Evolutionary conservation across 495 filamentous ascomycete species (phyloP), one percentile per base, ranked within the genome.

Genomic region (Lasiosphaeria miniovina): DNA sequence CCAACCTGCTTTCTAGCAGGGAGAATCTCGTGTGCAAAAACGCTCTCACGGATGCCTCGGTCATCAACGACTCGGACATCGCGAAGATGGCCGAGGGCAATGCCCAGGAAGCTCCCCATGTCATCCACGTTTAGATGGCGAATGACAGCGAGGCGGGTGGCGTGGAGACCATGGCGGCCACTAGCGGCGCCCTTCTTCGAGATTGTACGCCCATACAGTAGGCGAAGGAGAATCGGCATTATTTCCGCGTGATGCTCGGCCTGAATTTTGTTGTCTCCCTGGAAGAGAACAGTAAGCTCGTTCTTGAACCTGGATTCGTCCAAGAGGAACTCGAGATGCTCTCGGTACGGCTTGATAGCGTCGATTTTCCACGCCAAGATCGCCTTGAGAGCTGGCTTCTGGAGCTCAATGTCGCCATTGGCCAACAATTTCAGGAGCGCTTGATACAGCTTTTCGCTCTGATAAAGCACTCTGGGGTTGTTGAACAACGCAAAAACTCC

Each of bases 261-360:
- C 66, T 88, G 86, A 50, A 97, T 87, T 56, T 85, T 73, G 61
- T 86, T 90, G 55, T 92, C 86, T 8, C 91, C 89, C 65, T 91
- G 90, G 52, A 98, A 84, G 57, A 98, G 88, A 2, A 91, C 84
- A 0, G 90, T 84, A 12, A 98, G 82, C 72, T 97, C 91, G 66
- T 98, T 95, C 65, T 90, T 87, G 75, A 98, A 97, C 49, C 89
- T 80, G 3, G 90, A 84, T 60, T 98, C 94, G 64, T 99, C 95
- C 12, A 98, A 80, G 4, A 99, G 79, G 61, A 93, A 94, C 41
- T 90, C 81, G 7, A 99, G 78, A 61, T 91, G 89, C 64, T 96
- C 93, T 61, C 93, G 83, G 66, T 96, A 98, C 3, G 86, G 85
- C 49, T 79, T 80, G 51, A 99, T 78, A 15, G 79, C 84, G 3